Evolutionary conservation across 208 protist species (phyloP).

Genomic region (Leishmania aethiopica): DNA sequence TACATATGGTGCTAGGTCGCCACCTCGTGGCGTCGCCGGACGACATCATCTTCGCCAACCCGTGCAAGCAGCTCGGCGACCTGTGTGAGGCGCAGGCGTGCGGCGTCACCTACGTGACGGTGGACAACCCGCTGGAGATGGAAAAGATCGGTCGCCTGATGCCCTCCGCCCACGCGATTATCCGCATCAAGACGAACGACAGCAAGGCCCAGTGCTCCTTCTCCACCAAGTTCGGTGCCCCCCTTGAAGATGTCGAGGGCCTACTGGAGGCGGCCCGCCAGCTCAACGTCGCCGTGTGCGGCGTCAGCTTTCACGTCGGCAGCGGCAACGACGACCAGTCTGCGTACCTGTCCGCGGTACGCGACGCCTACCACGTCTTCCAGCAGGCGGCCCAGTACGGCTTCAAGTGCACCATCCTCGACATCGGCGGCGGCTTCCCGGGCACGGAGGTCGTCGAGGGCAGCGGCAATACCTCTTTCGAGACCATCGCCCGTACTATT

Average conservation of each 20-base stretch:
- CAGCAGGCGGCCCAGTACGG: conserved; percentile 57
- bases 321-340: conserved; percentile 65
- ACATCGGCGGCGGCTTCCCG: conserved; percentile 91
- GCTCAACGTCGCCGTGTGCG: conserved; percentile 62
- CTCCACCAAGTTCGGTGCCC: conserved; percentile 85
- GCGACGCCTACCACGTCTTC: conserved; percentile 57
- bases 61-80: conserved; percentile 78
- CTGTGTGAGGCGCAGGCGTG: conserved; percentile 50
- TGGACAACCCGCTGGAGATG: conserved; percentile 84
- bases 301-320: conserved; percentile 92
- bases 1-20: conserved; percentile 50
- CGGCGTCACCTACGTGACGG: conserved; percentile 76
- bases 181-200: conserved; percentile 84
- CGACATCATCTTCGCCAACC: conserved; percentile 89
- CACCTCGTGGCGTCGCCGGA: conserved; percentile 37
- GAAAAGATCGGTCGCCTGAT: conserved; percentile 63
- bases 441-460: conserved; percentile 32
- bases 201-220: conserved; percentile 63
- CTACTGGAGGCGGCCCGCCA: conserved; percentile 49
- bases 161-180: conserved; percentile 52
- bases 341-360: conserved; percentile 66
- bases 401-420: conserved; percentile 79
- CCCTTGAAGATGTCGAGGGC: conserved; percentile 35
- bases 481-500: conserved; percentile 59
- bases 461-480: conserved; percentile 36